A percentile compares a stretch with the other conserved stretches of the same genome.
phyloP scores from a whole-genome alignment of 768 basidiomycete genomes.

The Lentinus tigrinus region DNA sequence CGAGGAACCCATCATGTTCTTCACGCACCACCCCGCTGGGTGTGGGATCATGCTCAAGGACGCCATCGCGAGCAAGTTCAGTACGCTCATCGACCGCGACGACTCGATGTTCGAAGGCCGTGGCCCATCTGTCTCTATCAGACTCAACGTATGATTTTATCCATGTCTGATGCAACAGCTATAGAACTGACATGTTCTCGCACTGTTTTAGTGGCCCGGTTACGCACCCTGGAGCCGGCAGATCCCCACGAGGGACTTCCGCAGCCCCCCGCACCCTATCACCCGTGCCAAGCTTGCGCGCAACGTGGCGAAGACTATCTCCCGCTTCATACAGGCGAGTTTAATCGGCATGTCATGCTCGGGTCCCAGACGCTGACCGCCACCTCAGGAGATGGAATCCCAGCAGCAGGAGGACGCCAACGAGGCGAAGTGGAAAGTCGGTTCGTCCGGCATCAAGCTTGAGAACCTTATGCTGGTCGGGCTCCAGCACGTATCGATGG shows the following conservation, averaged over 20 bases:
- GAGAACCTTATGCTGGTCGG: slow-evolving; percentile 74
- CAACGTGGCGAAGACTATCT: slow-evolving; percentile 75
- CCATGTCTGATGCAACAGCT: background rate
- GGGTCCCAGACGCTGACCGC: background rate
- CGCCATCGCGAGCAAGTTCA: slow-evolving; percentile 59
- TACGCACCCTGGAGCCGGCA: slow-evolving; percentile 78
- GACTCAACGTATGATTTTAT: slow-evolving; percentile 56
- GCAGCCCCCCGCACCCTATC: slow-evolving; percentile 74
- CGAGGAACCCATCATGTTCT: slow-evolving; percentile 65
- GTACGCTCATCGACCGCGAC: slow-evolving; percentile 54
- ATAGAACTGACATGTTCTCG: slow-evolving; percentile 12
- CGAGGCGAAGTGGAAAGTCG: slow-evolving; percentile 58
- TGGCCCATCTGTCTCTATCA: slow-evolving; percentile 79
- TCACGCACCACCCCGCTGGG: slow-evolving; percentile 48
- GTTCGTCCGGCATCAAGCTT: slow-evolving; percentile 46
- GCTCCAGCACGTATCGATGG: slow-evolving; percentile 80
- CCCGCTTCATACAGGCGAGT: slow-evolving; percentile 63
- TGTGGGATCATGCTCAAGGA: slow-evolving; percentile 65
- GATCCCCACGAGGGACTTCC: slow-evolving; percentile 81
- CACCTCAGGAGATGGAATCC: slow-evolving; percentile 44
- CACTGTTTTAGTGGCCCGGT: slow-evolving; percentile 65
- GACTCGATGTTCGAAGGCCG: slow-evolving; percentile 68
- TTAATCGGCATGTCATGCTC: background rate
- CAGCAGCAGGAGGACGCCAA: slow-evolving; percentile 63
- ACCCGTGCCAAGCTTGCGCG: slow-evolving; percentile 76